A percentile compares a stretch with the other conserved stretches of the same genome.
These are phyloP conservation scores for Zasmidium angulare DNA, from an alignment of 2,329 filamentous ascomycete species.

Conservation along the genomic window DNA sequence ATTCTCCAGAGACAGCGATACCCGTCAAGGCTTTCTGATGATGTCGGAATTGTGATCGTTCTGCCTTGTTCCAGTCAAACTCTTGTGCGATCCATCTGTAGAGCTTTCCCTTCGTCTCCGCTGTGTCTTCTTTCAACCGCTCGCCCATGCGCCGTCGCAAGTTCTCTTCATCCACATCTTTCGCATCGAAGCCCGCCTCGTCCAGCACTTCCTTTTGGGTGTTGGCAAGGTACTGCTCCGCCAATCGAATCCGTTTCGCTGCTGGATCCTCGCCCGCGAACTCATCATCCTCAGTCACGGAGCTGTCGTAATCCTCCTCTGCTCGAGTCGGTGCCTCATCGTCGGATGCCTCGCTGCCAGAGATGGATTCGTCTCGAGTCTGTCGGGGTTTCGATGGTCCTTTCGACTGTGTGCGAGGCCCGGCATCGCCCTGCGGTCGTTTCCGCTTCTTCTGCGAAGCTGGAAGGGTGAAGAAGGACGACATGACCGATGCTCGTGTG, in stretches of 20 bases:
- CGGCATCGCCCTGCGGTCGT: slow-evolving; percentile 58
- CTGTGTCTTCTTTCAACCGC: slow-evolving; percentile 83
- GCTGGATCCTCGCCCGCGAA: slow-evolving; percentile 84
- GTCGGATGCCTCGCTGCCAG: slow-evolving; percentile 74
- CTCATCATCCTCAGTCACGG: slow-evolving; percentile 60
- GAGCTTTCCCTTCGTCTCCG: slow-evolving; percentile 85
- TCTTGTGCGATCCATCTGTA: slow-evolving; percentile 77
- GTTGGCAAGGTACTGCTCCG: slow-evolving; percentile 90
- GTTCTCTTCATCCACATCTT: slow-evolving; percentile 86
- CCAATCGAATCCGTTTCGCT: slow-evolving; percentile 80
- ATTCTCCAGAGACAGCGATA: slow-evolving; percentile 74
- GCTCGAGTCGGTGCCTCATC: slow-evolving; percentile 47
- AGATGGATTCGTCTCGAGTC: slow-evolving; percentile 76
- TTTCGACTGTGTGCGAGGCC: slow-evolving; percentile 48
- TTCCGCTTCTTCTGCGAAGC: slow-evolving; percentile 90
- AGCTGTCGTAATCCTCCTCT: slow-evolving; percentile 42
- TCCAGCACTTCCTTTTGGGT: slow-evolving; percentile 72
- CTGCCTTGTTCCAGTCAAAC: slow-evolving; percentile 67
- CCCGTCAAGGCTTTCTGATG: slow-evolving; percentile 77
- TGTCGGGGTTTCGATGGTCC: slow-evolving; percentile 46
- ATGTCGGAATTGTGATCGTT: slow-evolving; percentile 71
- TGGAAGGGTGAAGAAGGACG: slow-evolving; percentile 92
- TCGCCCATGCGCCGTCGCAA: slow-evolving; percentile 66
- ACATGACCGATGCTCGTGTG: slow-evolving; percentile 57
- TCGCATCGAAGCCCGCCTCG: slow-evolving; percentile 86